A percentile compares a stretch with the other conserved stretches of the same genome.
Conservation (phyloP, 257 asterid genomes). For the Solanum commersonii region DNA sequence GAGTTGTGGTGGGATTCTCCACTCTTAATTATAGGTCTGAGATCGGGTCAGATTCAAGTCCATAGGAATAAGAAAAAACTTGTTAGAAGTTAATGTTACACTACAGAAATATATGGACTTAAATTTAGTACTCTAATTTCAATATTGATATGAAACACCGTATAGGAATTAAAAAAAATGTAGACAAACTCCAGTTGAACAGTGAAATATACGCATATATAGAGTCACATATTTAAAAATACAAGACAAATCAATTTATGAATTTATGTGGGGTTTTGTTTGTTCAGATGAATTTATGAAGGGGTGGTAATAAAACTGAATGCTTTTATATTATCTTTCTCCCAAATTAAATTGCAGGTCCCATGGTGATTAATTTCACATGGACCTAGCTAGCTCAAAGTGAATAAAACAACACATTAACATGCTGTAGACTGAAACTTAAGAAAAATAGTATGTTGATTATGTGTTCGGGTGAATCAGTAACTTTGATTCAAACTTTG, state of each 20-base stretch:
- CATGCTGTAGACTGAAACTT: not conserved
- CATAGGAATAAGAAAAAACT: rapidly evolving
- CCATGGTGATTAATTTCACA: not conserved
- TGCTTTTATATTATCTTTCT: not conserved
- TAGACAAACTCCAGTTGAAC: not conserved
- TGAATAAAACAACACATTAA: not conserved
- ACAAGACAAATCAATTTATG: not conserved
- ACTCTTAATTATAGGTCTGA: rapidly evolving
- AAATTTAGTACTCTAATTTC: too few relatives aligned
- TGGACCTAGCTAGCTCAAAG: not conserved
- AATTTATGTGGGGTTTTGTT: not conserved
- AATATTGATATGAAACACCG: too few relatives aligned
- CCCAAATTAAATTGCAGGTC: not conserved
- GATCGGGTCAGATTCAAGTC: not conserved
- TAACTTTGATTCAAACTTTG: too few relatives aligned
- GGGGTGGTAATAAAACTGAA: not conserved
- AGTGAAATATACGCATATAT: not conserved
- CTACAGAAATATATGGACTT: rapidly evolving
- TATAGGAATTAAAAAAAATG: not conserved
- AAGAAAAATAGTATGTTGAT: not conserved
- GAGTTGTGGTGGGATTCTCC: rapidly evolving
- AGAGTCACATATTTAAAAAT: not conserved
- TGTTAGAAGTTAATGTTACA: too few relatives aligned
- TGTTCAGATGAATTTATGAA: not conserved
- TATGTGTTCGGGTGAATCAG: too few relatives aligned